Evolutionary conservation across 2,329 filamentous ascomycete species (phyloP).

Genomic region (Talaromyces pinophilus): DNA sequence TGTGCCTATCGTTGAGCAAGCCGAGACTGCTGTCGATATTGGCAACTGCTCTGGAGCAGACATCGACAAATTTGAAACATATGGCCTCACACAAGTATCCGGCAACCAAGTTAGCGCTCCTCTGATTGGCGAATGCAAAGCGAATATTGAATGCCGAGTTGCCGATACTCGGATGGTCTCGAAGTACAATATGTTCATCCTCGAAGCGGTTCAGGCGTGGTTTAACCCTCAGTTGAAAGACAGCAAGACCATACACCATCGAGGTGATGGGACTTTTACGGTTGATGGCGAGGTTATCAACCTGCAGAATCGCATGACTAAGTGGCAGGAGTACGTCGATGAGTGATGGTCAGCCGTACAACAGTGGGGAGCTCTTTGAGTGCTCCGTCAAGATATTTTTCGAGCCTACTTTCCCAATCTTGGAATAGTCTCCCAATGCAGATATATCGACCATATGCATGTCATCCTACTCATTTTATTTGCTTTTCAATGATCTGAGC

Average conservation of each 20-base stretch:
- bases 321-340: constrained; percentile 3
- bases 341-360: background rate
- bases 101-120: background rate
- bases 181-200: constrained; percentile 3
- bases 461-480: background rate
- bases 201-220: constrained; percentile 4
- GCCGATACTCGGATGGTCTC: constrained; percentile 6
- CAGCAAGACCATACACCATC: background rate
- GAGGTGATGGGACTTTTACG: constrained; percentile 3
- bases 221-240: background rate
- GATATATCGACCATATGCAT: background rate
- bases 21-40: background rate
- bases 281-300: background rate
- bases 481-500: background rate
- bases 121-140: background rate
- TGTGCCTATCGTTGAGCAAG: background rate
- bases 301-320: constrained; percentile 1
- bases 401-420: background rate
- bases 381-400: background rate
- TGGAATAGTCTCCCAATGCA: background rate
- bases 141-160: constrained; percentile 4
- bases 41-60: background rate
- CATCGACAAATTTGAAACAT: constrained; percentile 9
- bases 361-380: background rate
- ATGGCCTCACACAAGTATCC: background rate